Conservation (phyloP, 495 filamentous ascomycete genomes). For the Penicillium tannophilum region DNA sequence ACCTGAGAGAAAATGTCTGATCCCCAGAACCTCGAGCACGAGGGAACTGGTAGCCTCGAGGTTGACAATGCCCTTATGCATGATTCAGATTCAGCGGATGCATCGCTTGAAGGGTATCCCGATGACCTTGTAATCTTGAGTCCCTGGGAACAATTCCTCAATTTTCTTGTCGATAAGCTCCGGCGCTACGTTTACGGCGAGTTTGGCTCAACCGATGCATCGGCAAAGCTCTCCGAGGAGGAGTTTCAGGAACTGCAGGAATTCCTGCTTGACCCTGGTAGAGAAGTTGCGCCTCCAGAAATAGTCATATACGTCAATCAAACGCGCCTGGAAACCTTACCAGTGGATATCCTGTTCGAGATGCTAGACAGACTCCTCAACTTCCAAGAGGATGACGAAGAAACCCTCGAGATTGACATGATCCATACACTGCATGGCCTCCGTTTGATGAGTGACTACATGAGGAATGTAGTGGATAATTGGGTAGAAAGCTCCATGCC, state of each 20-base stretch:
- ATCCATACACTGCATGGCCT: not conserved
- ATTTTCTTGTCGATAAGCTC: not conserved
- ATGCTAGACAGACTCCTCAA: constrained; percentile 1
- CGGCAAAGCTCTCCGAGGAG: not conserved
- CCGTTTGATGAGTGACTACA: not conserved
- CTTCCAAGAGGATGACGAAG: not conserved
- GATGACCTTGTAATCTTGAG: not conserved
- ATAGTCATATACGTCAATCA: not conserved
- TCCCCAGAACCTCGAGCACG: no score
- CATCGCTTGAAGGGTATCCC: not conserved
- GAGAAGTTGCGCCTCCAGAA: not conserved
- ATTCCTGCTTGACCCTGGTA: not conserved
- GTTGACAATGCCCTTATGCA: not conserved
- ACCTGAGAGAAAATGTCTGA: not conserved
- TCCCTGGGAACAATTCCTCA: not conserved
- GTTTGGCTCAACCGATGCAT: not conserved
- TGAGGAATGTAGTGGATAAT: not conserved
- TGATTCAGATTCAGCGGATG: not conserved
- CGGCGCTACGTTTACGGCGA: not conserved
- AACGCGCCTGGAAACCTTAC: constrained; percentile 1
- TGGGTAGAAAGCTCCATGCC: not conserved
- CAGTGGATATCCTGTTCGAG: not conserved
- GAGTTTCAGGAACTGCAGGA: not conserved
- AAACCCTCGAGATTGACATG: not conserved
- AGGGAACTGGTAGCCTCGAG: no score